Evolutionary conservation across 352 stramenopile species (phyloP).

Genomic region (Blastocystis sp.): DNA sequence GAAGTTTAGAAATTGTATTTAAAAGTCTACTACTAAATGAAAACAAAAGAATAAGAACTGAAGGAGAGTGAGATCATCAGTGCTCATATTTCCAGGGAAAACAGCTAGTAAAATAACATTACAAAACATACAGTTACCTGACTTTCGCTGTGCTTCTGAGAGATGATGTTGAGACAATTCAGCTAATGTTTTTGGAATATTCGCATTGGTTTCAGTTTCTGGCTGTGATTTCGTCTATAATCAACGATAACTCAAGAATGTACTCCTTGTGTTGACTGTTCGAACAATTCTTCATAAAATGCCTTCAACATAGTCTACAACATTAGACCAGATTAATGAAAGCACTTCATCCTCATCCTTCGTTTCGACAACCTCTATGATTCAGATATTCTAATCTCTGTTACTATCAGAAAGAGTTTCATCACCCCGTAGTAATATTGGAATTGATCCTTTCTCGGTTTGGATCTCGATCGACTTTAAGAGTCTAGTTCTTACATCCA

Average conservation of each 20-base stretch:
- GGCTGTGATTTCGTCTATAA: neutral
- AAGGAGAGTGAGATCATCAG: neutral
- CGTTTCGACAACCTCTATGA: neutral
- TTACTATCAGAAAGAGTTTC: neutral
- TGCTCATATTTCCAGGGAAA: neutral
- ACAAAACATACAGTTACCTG: neutral
- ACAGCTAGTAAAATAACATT: neutral
- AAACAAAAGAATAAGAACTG: neutral
- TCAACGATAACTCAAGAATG: neutral
- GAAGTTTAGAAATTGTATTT: slow-evolving; percentile 6
- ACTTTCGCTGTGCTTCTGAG: neutral
- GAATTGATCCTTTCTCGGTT: slow-evolving; percentile 2
- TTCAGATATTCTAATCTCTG: neutral
- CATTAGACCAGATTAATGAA: neutral
- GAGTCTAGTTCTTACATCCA: neutral
- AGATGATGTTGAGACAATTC: slow-evolving; percentile 4
- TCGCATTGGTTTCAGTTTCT: neutral
- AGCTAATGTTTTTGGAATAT: neutral
- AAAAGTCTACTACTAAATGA: neutral
- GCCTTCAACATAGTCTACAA: neutral
- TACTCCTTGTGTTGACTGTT: neutral
- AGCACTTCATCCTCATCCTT: neutral
- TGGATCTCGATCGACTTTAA: slow-evolving; percentile 59
- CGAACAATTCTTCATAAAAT: neutral
- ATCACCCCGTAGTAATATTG: neutral